A percentile compares a stretch with the other conserved stretches of the same genome.
Conservation (phyloP, 257 asterid genomes). For the Gentiana macrophylla region DNA sequence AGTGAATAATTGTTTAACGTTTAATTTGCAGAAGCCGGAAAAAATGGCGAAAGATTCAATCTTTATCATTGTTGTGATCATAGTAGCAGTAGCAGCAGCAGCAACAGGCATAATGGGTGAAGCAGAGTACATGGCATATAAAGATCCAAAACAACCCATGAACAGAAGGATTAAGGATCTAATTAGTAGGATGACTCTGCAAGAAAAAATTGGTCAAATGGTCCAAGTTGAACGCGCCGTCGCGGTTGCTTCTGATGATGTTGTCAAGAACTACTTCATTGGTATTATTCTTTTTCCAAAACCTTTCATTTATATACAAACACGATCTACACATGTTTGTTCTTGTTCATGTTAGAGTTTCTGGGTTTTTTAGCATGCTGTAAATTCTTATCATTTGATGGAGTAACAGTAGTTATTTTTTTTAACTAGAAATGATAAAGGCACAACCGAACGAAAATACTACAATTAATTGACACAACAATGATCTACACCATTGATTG, state of each 20-base stretch:
- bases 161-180: constrained; percentile 47
- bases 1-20: too few species aligned
- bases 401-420: too few species aligned
- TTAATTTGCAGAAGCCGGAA: constrained; percentile 6
- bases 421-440: too few species aligned
- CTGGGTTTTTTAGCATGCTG: too few species aligned
- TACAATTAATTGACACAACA: too few species aligned
- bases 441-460: too few species aligned
- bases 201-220: constrained; percentile 77
- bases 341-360: too few species aligned
- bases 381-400: too few species aligned
- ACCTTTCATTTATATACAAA: too few species aligned
- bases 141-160: constrained; percentile 38
- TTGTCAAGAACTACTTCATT: constrained; percentile 36
- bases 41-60: constrained; percentile 26
- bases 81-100: constrained; percentile 16
- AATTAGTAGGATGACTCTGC: constrained; percentile 47
- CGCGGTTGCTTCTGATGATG: constrained; percentile 31
- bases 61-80: constrained; percentile 18
- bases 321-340: too few species aligned
- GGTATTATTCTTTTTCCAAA: constrained; percentile 19
- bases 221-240: constrained; percentile 47
- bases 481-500: too few species aligned
- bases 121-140: constrained; percentile 42
- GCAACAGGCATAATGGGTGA: constrained; percentile 29